Evolutionary conservation across 495 filamentous ascomycete genomes (phyloP), one percentile per base, ranked within the genome.

Genomic region (Xylaria grammica): DNA sequence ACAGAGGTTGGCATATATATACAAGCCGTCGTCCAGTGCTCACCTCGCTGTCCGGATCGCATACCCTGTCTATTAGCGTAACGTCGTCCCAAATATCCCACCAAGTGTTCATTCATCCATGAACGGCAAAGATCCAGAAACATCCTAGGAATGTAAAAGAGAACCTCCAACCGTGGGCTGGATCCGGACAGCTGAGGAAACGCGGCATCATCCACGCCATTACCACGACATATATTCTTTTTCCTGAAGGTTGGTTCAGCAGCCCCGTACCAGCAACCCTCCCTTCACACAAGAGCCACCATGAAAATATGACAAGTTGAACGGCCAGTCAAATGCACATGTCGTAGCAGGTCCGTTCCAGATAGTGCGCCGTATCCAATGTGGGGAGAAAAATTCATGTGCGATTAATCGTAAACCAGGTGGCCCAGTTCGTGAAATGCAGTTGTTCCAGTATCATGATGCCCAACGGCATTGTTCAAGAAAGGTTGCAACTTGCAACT

Each of bases 401-500:
- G 72, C 64, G 72, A 56, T 62, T 36, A 58, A 64, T 64, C 61
- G 61, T 56, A 34, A 52, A 58, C 24, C 44, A 64, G 45, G 40
- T 22, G 52, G 52, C 26, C 62, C 53, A 51, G 34, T 13, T 57
- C 52, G 52, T 58, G 52, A 53, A 50, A 38, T 32, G 45, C 32
- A 30, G 67, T 62, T 67, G 60, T 32, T 65, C 69, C 70, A 64
- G 70, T 57, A 63, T 44, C 50, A 59, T 51, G 59, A 66, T 62
- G 65, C 69, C 63, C 69, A 56, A 45, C 66, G 58, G 59, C 65
- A 74, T 72, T 72, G 69, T 72, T 70, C 66, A 65, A 67, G 34
- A 73, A 63, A 81, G 77, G 65, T 77, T 77, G 75, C 72, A 73
- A 80, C 78, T 82, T 75, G 79, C 79, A 82, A 71, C 77, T 77